phyloP scores from a whole-genome alignment of 1,284 basidiomycete species.

The Ceratobasidium sp. region DNA sequence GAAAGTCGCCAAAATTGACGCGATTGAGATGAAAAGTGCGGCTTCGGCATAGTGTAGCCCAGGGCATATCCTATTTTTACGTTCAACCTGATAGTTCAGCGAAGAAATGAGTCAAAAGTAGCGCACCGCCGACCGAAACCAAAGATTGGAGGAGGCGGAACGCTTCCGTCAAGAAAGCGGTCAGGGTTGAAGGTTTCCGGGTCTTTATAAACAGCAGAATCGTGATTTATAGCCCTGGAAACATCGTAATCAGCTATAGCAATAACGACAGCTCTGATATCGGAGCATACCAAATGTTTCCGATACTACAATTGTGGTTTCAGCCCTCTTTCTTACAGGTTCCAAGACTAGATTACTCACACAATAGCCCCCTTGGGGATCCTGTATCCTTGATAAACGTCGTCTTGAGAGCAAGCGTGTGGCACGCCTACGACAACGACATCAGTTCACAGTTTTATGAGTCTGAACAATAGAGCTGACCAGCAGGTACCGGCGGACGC shows the following conservation, averaged over 20 bases:
- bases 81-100: not conserved
- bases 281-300: conserved; percentile 16
- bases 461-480: not conserved
- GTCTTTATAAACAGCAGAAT: conserved; percentile 10
- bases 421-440: conserved; percentile 36
- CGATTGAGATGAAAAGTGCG: conserved; percentile 60
- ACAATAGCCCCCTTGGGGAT: conserved; percentile 57
- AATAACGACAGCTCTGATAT: too few relatives aligned
- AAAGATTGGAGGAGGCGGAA: not conserved
- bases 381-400: conserved; percentile 53
- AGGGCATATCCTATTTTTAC: conserved; percentile 11
- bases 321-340: not conserved
- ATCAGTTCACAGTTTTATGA: not conserved
- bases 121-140: conserved; percentile 17
- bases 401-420: conserved; percentile 1
- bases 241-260: not conserved
- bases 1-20: conserved; percentile 60
- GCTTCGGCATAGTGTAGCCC: conserved; percentile 17
- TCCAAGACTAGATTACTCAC: not conserved
- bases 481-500: conserved; percentile 24
- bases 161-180: conserved; percentile 3
- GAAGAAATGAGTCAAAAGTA: not conserved
- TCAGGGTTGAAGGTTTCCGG: conserved; percentile 14
- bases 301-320: not conserved
- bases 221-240: conserved; percentile 18